A percentile compares a stretch with the other conserved stretches of the same genome.
phyloP scores from a whole-genome alignment of 345 rosid genomes.

The Lepidium africanum region DNA sequence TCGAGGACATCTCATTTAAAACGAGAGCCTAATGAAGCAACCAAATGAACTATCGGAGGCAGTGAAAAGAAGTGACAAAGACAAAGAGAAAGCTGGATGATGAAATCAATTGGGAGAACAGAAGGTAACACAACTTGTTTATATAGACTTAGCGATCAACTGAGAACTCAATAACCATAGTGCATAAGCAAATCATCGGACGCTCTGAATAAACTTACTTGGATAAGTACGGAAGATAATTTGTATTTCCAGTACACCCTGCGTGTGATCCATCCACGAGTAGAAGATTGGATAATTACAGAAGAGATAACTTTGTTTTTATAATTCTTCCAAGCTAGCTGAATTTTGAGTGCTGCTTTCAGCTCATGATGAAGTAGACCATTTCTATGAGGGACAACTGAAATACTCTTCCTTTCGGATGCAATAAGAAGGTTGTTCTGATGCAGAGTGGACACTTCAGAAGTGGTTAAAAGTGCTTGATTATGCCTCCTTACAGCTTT shows the following conservation, averaged over 20 bases:
- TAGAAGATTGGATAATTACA: slow-evolving; percentile 48
- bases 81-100: background rate
- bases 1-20: background rate
- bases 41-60: background rate
- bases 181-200: background rate
- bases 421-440: slow-evolving; percentile 1
- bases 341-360: slow-evolving; percentile 48
- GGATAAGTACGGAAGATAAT: slow-evolving; percentile 37
- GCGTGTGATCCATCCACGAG: slow-evolving; percentile 53
- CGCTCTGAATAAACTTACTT: slow-evolving; percentile 39
- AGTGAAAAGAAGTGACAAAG: background rate
- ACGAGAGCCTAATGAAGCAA: background rate
- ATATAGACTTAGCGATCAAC: background rate
- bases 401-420: background rate
- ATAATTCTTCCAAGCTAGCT: slow-evolving; percentile 48
- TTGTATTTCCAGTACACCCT: slow-evolving; percentile 24
- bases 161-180: background rate
- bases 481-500: slow-evolving; percentile 41
- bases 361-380: slow-evolving; percentile 13
- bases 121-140: background rate
- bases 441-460: slow-evolving; percentile 6
- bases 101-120: background rate
- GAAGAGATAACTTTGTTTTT: slow-evolving; percentile 39
- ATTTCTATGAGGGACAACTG: background rate
- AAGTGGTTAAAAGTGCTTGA: background rate